Base-by-base conservation (phyloP, 768 basidiomycete species). In the Hericium alpestre region DNA sequence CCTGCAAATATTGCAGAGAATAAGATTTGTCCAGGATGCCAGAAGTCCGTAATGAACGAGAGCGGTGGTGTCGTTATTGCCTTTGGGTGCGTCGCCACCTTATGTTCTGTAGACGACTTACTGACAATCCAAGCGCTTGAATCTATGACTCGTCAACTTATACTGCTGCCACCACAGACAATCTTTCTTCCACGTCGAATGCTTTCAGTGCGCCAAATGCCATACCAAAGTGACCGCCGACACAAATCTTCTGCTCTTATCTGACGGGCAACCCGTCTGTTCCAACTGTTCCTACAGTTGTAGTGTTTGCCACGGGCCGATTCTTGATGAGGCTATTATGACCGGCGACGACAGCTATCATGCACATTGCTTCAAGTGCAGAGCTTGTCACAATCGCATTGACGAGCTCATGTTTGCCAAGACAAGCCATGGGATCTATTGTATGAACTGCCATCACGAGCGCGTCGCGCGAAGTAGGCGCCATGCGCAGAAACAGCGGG, bases 261-360 rank as follows among this genome's bases (percentile, higher is more conserved):
- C 93, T 37, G 95, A 99, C 71, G 96, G 96, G 22, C 91, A 88
- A n/a, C 96, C 96, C 40, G 93, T 99, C 52, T 94, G 90, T 67
- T 84, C 88, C 46, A 84, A 88, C 65, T 95, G 93, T 75, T 92
- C 92, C 4, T 95, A 95, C 74, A 86, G 86, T 65, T 99, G 96
- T 78, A 95, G 87, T 66, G 87, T 97, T 57, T 99, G 96, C 74
- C 84, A 85, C 49, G 83, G 83, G 56, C 90, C 93, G 48, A 99
- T 99, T 62, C 86, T 94, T 56, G 94, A 99, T 73, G 96, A 99
- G 67, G 96, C 96, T 10, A 97, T 98, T 70, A 97, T 99, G 91
- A 95, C 96, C 7, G 96, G 93, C 59, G 93, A 99, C 71, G 96
- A 98, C 68, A 92, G 93, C 0, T 99, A 98, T 65, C 96, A 98